Evolutionary conservation across 345 rosid genomes (phyloP).

Genomic region (Melastoma malabathricum): DNA sequence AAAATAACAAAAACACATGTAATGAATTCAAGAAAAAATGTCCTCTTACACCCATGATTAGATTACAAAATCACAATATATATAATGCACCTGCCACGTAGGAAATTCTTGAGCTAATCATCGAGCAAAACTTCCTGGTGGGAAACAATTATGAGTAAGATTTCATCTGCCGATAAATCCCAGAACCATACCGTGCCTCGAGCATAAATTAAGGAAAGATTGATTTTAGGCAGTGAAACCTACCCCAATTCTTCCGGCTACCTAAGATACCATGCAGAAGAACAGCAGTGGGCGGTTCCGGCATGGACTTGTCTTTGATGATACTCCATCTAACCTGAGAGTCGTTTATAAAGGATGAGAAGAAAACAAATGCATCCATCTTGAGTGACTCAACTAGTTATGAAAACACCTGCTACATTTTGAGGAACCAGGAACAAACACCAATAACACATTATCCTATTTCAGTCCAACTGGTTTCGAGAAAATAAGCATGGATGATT

Average conservation of each 20-base stretch:
- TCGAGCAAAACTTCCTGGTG: constrained; percentile 71
- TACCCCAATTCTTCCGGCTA: constrained; percentile 88
- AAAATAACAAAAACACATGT: neutral
- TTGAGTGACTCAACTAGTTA: too few species aligned
- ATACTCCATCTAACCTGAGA: constrained; percentile 77
- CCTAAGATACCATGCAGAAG: constrained; percentile 92
- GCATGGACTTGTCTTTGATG: constrained; percentile 44
- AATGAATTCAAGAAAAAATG: neutral
- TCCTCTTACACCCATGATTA: too few species aligned
- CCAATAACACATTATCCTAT: too few species aligned
- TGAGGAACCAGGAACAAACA: too few species aligned
- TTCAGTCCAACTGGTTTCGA: too few species aligned
- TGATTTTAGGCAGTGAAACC: constrained; percentile 8
- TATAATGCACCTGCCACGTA: constrained; percentile 63
- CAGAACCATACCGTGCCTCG: neutral
- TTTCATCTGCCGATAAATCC: neutral
- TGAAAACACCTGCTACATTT: too few species aligned
- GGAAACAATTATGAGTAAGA: neutral
- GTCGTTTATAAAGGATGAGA: too few species aligned
- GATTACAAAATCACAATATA: too few species aligned
- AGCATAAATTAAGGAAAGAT: neutral
- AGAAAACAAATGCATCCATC: too few species aligned
- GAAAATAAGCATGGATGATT: too few species aligned
- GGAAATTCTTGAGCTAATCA: constrained; percentile 80
- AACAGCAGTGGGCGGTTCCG: constrained; percentile 86